Evolutionary conservation across 2,329 filamentous ascomycete genomes (phyloP).

Genomic region (Apiospora hydei): DNA sequence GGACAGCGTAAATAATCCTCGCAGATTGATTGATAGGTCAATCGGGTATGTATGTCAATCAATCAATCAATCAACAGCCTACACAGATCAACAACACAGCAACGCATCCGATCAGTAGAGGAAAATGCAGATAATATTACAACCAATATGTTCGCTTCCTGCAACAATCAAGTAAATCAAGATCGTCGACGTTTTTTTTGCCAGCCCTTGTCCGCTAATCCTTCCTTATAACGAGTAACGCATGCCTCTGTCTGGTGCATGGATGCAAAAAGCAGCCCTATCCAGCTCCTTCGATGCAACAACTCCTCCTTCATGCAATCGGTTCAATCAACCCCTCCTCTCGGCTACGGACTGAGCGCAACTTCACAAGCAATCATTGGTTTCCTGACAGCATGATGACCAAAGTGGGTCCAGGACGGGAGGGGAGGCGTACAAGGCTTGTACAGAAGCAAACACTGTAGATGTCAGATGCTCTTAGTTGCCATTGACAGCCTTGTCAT

Average conservation of each 20-base stretch:
- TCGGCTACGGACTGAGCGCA: background rate
- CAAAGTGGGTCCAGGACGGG: background rate
- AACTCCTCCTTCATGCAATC: background rate
- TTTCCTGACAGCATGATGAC: background rate
- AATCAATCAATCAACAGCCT: background rate
- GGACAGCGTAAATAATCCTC: too few species aligned
- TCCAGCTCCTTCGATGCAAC: background rate
- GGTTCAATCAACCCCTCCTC: background rate
- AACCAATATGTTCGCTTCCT: slow-evolving; percentile 15
- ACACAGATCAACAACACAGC: background rate
- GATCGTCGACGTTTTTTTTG: background rate
- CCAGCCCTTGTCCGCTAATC: background rate
- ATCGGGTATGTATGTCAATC: too few species aligned
- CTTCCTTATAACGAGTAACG: background rate
- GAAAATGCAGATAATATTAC: slow-evolving; percentile 19
- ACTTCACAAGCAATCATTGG: background rate
- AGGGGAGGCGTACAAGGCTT: background rate
- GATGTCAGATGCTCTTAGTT: slow-evolving; percentile 1
- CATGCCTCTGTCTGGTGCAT: background rate
- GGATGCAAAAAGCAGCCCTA: background rate
- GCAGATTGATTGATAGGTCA: too few species aligned
- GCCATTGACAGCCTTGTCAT: slow-evolving; percentile 26
- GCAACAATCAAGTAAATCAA: slow-evolving; percentile 5
- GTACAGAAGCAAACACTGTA: background rate
- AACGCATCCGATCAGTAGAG: background rate